phyloP scores from a whole-genome alignment of 768 basidiomycete species.

The Tulasnella sp. region DNA sequence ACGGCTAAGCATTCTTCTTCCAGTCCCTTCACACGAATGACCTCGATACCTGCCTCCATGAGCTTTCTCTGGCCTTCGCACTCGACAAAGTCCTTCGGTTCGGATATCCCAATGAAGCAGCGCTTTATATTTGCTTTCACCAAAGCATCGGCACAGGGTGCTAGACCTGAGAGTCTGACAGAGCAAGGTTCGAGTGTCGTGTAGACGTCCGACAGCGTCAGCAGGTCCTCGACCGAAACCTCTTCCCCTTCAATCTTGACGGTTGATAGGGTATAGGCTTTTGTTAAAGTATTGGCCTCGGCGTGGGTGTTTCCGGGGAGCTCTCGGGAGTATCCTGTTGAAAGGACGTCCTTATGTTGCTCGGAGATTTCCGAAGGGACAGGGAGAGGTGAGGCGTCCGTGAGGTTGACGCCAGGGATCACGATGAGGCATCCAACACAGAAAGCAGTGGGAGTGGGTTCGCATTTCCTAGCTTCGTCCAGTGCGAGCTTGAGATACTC shows the following conservation, averaged over 20 bases:
- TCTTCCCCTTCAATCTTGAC: conserved; percentile 6
- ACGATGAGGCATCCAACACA: conserved; percentile 82
- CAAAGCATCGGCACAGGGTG: conserved; percentile 81
- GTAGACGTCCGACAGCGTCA: conserved; percentile 68
- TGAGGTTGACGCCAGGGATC: conserved; percentile 18
- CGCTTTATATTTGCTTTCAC: conserved; percentile 63
- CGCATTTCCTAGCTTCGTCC: conserved; percentile 64
- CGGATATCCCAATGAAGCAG: conserved; percentile 84
- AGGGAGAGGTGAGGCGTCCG: not conserved
- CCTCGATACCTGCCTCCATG: conserved; percentile 63
- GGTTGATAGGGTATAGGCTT: conserved; percentile 40
- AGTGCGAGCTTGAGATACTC: conserved; percentile 61
- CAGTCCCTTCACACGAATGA: conserved; percentile 69
- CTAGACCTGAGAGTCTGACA: conserved; percentile 75
- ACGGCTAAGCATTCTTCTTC: conserved; percentile 75
- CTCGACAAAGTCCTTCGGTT: conserved; percentile 90
- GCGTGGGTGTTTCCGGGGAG: conserved; percentile 94
- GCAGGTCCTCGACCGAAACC: conserved; percentile 40
- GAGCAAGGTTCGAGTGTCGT: conserved; percentile 98
- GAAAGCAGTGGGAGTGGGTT: conserved; percentile 70
- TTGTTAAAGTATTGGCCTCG: conserved; percentile 87
- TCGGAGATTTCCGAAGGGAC: conserved; percentile 38
- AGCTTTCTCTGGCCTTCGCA: conserved; percentile 82
- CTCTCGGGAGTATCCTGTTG: conserved; percentile 86
- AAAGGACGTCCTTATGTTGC: conserved; percentile 51